Evolutionary conservation across 1,284 basidiomycete species (phyloP).

Genomic region (Gomphus sp.): DNA sequence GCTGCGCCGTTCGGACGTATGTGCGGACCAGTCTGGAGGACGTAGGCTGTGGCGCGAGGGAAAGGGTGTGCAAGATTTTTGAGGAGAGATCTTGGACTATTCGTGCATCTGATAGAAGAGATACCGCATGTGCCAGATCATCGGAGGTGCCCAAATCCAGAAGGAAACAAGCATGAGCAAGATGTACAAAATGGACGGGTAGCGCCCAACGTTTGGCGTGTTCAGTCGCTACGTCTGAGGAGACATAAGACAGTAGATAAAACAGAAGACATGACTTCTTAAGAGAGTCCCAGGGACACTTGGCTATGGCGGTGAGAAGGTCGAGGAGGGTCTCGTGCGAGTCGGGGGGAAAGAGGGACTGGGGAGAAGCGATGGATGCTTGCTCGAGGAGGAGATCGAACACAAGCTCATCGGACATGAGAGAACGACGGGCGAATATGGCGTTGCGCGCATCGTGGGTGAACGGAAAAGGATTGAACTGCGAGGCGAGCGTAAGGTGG

Average conservation of each 20-base stretch:
- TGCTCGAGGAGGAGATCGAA: constrained; percentile 63
- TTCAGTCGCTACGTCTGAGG: background rate
- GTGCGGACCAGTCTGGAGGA: constrained; percentile 41
- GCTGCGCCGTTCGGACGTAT: constrained; percentile 64
- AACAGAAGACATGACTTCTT: constrained; percentile 35
- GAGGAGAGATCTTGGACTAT: constrained; percentile 64
- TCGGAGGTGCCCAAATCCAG: background rate
- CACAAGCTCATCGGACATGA: constrained; percentile 53
- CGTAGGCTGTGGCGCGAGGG: constrained; percentile 38
- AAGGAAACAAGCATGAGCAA: constrained; percentile 7
- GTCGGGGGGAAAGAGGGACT: constrained; percentile 58
- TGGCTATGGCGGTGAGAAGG: constrained; percentile 51
- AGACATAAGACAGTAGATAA: constrained; percentile 3
- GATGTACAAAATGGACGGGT: constrained; percentile 4
- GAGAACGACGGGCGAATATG: constrained; percentile 36
- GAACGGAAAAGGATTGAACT: constrained; percentile 8
- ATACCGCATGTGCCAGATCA: constrained; percentile 37
- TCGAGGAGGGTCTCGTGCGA: constrained; percentile 40
- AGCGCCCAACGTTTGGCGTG: background rate
- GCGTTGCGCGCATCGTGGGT: background rate
- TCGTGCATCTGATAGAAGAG: constrained; percentile 62
- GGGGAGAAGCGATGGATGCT: constrained; percentile 50
- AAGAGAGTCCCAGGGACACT: constrained; percentile 55
- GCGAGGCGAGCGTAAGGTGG: background rate
- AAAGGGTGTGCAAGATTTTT: constrained; percentile 62